These are phyloP conservation scores for Cardamine occulta DNA, from an alignment of 345 rosid genomes.

Conservation along the genomic window DNA sequence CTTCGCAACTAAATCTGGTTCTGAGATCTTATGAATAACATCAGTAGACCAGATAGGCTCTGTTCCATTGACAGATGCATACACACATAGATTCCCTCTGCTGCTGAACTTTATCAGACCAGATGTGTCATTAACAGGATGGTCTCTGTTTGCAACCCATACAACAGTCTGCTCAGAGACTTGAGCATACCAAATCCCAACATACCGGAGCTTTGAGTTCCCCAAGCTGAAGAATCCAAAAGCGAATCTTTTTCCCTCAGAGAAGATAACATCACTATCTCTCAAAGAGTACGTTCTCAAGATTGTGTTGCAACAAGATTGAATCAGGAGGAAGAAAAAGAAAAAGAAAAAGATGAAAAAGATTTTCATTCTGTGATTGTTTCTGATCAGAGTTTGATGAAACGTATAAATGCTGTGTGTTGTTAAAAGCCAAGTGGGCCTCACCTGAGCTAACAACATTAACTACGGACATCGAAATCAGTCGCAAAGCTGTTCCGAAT, in stretches of 20 bases:
- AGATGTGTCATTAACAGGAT: conserved; percentile 51
- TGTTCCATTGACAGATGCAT: conserved; percentile 33
- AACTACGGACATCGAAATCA: conserved; percentile 11
- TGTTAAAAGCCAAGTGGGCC: conserved; percentile 27
- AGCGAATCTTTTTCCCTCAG: conserved; percentile 46
- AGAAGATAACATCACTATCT: conserved; percentile 57
- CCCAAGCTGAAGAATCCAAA: conserved; percentile 74
- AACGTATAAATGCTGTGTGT: conserved; percentile 26
- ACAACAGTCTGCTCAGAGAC: conserved; percentile 54
- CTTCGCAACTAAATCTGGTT: conserved; percentile 48
- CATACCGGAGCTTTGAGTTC: conserved; percentile 55
- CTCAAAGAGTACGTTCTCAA: conserved; percentile 39
- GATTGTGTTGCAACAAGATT: conserved; percentile 43
- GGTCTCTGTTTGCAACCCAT: conserved; percentile 82
- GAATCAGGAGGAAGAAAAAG: conserved; percentile 24
- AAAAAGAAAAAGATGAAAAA: conserved; percentile 26
- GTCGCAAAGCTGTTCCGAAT: conserved; percentile 10
- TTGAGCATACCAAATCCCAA: conserved; percentile 78
- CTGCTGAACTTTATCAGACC: conserved; percentile 51
- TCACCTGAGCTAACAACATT: conserved; percentile 38
- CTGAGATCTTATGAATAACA: conserved; percentile 28
- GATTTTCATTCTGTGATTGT: conserved; percentile 37
- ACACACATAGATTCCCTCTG: conserved; percentile 52
- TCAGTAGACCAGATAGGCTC: conserved; percentile 60
- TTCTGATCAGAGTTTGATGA: conserved; percentile 31